Evolutionary conservation across 768 basidiomycete genomes (phyloP), one percentile per base, ranked within the genome.

Genomic region (Hericium rajendrae): DNA sequence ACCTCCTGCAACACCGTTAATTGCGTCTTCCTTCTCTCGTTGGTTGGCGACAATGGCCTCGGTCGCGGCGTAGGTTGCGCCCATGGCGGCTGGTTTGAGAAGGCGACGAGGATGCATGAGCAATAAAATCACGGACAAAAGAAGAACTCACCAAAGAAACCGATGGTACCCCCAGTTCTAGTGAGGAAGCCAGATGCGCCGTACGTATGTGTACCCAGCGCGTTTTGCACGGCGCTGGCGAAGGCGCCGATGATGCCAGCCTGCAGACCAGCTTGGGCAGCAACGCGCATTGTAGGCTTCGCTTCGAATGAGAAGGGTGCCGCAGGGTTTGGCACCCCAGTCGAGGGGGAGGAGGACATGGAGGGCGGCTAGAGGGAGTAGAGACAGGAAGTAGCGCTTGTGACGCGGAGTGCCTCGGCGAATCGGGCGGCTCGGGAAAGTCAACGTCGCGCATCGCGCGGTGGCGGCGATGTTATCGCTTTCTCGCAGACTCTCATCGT

Each of bases 101-200:
- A 48, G 32, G 8, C 51, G 32, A 58, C 55, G 38, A 24, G 56
- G n/a, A 57, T 52, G 54, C 51, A 37, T 38, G 26, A 9, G 3
- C 2, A 1, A 32, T 10, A 32, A 8, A 32, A 32, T 6, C 32
- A 32, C 32, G 32, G 6, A 53, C 12, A 38, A 26, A 26, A 18
- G n/a, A 9, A 51, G 0, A 15, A 37, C 49, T 22, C 49, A 97
- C 94, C 88, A 66, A 97, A 95, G 70, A 92, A 83, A 11, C 89
- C 93, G 68, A 95, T 91, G 3, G 93, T 91, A 38, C 88, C 83
- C 57, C 93, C 93, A 37, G 86, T 90, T 62, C 93, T 78, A 54
- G 91, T 91, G 64, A 94, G 68, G 70, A 97, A 83, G 64, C 94
- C 94, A 72, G 85, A 78, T 57, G 89, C 91, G 65, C 91, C 94